Evolutionary conservation across 345 rosid species (phyloP).

Genomic region (Hibiscus tridactylites): DNA sequence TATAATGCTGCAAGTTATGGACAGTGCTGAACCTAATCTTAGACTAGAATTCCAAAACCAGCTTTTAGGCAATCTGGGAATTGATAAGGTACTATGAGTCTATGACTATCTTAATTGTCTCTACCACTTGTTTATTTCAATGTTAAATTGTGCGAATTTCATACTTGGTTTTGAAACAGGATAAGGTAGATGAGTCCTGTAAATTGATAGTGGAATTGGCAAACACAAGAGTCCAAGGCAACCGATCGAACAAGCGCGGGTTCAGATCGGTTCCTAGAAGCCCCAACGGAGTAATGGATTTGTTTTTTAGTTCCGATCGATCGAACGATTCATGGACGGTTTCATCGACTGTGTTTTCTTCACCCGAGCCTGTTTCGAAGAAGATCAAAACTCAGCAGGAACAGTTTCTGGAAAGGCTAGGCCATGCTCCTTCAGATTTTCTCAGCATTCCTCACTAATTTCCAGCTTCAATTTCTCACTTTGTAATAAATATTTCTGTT

Average conservation of each 20-base stretch:
- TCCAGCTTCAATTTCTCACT: neutral
- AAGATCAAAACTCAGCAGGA: conserved; percentile 27
- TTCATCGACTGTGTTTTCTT: conserved; percentile 45
- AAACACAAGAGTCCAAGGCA: conserved; percentile 11
- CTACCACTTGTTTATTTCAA: too few species aligned
- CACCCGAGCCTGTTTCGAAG: conserved; percentile 46
- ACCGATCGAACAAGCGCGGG: conserved; percentile 34
- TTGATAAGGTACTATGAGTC: conserved; percentile 29
- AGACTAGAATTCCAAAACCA: conserved; percentile 30
- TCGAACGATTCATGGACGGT: conserved; percentile 44
- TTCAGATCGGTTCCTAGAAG: conserved; percentile 42
- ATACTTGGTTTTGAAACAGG: conserved; percentile 27
- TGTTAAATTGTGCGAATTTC: neutral
- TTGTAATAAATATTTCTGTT: conserved; percentile 15
- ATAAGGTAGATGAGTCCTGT: conserved; percentile 35
- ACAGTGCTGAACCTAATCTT: conserved; percentile 28
- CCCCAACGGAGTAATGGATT: conserved; percentile 60
- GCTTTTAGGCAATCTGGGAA: conserved; percentile 36
- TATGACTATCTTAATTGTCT: too few species aligned
- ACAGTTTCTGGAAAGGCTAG: conserved; percentile 20
- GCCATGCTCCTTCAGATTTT: conserved; percentile 21
- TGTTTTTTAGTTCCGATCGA: conserved; percentile 51
- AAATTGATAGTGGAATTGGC: conserved; percentile 33
- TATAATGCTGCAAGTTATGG: conserved; percentile 44
- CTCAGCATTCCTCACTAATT: conserved; percentile 28